Percentiles rank a stretch among this genome's conserved stretches.
Evolutionary conservation across 495 filamentous ascomycete genomes (phyloP).

Genomic region (Penicillium cinerascens): DNA sequence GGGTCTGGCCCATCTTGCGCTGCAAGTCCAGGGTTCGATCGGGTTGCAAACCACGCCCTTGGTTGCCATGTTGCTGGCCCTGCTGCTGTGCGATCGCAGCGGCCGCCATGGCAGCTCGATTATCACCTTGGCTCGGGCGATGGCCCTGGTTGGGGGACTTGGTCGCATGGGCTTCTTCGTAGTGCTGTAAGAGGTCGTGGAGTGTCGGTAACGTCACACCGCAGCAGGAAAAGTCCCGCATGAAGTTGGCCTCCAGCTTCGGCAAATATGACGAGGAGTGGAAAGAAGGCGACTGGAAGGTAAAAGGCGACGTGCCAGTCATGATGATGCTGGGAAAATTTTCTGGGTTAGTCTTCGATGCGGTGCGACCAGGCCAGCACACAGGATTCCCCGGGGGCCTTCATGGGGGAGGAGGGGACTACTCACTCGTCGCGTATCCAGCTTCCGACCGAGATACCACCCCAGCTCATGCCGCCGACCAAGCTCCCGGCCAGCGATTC

Average conservation of each 20-base stretch:
- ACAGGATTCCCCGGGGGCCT: slow-evolving; percentile 6
- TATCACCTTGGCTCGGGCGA: slow-evolving; percentile 52
- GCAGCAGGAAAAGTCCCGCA: slow-evolving; percentile 94
- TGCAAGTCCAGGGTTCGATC: slow-evolving; percentile 43
- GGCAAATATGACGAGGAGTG: slow-evolving; percentile 98
- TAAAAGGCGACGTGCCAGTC: slow-evolving; percentile 91
- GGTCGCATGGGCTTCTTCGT: slow-evolving; percentile 86
- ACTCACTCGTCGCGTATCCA: slow-evolving; percentile 99
- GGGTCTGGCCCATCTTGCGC: slow-evolving; percentile 42
- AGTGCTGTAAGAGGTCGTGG: slow-evolving; percentile 93
- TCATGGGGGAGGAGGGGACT: slow-evolving; percentile 6
- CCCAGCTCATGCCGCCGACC: slow-evolving; percentile 95
- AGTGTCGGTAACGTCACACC: slow-evolving; percentile 80
- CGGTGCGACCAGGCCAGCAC: slow-evolving; percentile 19
- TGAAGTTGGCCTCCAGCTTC: slow-evolving; percentile 94
- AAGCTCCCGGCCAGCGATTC: slow-evolving; percentile 86
- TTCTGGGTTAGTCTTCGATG: slow-evolving; percentile 27
- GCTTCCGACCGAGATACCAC: slow-evolving; percentile 91
- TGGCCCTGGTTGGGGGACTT: slow-evolving; percentile 57
- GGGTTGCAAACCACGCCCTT: slow-evolving; percentile 37
- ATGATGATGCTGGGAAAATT: slow-evolving; percentile 74
- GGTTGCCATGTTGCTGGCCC: slow-evolving; percentile 47
- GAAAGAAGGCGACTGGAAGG: slow-evolving; percentile 86
- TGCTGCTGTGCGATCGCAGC: slow-evolving; percentile 54
- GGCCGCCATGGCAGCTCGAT: slow-evolving; percentile 55